These are phyloP conservation scores for Balakata baccata DNA, from an alignment of 345 rosid genomes.

Conservation along the genomic window DNA sequence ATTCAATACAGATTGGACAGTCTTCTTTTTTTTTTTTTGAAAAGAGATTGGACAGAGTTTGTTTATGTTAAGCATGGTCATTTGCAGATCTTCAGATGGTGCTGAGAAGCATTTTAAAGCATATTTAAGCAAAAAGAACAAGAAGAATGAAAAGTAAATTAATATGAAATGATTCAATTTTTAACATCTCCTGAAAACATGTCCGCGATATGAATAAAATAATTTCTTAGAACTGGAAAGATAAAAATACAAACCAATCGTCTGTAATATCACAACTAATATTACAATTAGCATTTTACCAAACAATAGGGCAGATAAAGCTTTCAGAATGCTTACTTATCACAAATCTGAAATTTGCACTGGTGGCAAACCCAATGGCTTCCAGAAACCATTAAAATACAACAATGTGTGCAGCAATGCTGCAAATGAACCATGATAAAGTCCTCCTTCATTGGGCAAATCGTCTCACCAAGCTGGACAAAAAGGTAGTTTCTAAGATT, in stretches of 20 bases:
- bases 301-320: slow-evolving; percentile 13
- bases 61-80: background rate
- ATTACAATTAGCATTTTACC: background rate
- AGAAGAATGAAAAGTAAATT: background rate
- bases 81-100: background rate
- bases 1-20: background rate
- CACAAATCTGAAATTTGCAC: slow-evolving; percentile 97
- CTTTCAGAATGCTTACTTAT: slow-evolving; percentile 55
- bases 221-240: background rate
- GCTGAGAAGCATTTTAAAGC: background rate
- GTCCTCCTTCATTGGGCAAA: slow-evolving; percentile 97
- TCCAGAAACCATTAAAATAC: slow-evolving; percentile 84
- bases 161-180: background rate
- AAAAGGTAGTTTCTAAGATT: background rate
- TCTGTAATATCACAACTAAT: no score
- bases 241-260: background rate
- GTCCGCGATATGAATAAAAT: background rate
- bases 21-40: no score
- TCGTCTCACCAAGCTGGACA: slow-evolving; percentile 97
- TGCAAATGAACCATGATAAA: slow-evolving; percentile 99
- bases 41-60: background rate
- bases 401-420: slow-evolving; percentile 86
- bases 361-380: slow-evolving; percentile 85
- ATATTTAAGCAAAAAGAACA: background rate
- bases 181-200: background rate